A percentile compares a stretch with the other conserved stretches of the same genome.
These are phyloP conservation scores for Rubroboletus pulcherrimus DNA, from an alignment of 768 basidiomycete genomes.

Conservation along the genomic window DNA sequence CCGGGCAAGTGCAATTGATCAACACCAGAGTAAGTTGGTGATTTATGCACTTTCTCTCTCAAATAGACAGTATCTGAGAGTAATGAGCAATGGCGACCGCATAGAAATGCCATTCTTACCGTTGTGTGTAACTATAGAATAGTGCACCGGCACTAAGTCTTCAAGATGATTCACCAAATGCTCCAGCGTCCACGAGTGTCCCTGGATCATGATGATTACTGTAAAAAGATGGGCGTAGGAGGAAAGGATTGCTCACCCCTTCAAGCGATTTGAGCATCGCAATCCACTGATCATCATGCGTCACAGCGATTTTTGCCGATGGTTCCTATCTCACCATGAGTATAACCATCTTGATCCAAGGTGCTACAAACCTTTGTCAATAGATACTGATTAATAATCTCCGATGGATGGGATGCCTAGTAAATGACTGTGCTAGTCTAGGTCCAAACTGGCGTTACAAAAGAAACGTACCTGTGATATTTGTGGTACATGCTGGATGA, in stretches of 20 bases:
- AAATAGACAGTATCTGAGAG: background rate
- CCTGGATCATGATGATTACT: background rate
- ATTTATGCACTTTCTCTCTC: background rate
- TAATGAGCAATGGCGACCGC: background rate
- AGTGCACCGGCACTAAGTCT: background rate
- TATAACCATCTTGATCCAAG: background rate
- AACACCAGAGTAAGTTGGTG: background rate
- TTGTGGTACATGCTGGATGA: background rate
- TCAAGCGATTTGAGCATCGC: too few relatives aligned
- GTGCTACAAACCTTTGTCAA: background rate
- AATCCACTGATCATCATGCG: too few relatives aligned
- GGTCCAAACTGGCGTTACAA: background rate
- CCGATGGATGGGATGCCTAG: background rate
- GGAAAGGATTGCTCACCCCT: background rate
- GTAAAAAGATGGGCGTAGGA: background rate
- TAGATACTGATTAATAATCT: background rate
- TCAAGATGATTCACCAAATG: background rate
- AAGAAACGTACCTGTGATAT: background rate
- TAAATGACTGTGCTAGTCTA: too few relatives aligned
- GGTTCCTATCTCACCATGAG: too few relatives aligned
- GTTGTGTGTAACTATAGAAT: background rate
- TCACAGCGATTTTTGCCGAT: too few relatives aligned
- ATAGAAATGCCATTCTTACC: background rate
- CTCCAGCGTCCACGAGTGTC: background rate
- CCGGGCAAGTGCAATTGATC: too few relatives aligned